These are phyloP conservation scores for Trichoderma lentiforme DNA, from an alignment of 2,329 filamentous ascomycete species.

Conservation along the genomic window DNA sequence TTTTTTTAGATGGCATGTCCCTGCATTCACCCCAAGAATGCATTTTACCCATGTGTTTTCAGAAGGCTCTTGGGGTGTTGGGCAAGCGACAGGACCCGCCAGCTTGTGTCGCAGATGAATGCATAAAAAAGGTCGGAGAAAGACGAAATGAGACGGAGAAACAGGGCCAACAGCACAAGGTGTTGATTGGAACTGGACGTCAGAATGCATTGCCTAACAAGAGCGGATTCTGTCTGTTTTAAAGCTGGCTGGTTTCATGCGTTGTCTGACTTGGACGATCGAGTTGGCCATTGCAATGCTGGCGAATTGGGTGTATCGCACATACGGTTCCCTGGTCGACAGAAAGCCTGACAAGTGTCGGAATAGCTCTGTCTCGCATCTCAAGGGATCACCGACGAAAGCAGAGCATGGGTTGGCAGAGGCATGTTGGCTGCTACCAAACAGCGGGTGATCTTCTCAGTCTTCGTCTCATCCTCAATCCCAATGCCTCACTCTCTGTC, in stretches of 20 bases:
- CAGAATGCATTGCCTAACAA: background rate
- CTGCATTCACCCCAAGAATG: slow-evolving; percentile 13
- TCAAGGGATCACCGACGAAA: background rate
- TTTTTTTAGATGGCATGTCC: background rate
- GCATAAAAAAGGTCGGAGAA: background rate
- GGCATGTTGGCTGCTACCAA: background rate
- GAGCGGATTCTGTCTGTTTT: background rate
- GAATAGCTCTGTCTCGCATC: background rate
- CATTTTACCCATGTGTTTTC: slow-evolving; percentile 8
- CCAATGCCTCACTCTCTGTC: background rate
- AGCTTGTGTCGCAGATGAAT: background rate
- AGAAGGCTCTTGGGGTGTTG: background rate
- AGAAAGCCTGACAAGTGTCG: background rate
- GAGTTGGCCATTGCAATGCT: background rate
- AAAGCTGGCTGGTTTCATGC: background rate
- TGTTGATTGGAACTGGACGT: background rate
- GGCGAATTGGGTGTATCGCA: background rate
- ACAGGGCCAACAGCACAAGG: background rate
- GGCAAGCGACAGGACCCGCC: slow-evolving; percentile 1
- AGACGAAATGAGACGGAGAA: background rate
- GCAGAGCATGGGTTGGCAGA: background rate
- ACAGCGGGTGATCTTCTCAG: background rate
- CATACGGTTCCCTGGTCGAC: background rate
- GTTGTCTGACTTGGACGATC: background rate
- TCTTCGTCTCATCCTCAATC: background rate